These are phyloP conservation scores for Knufia fluminis DNA, from an alignment of 2,329 filamentous ascomycete genomes.

Conservation along the genomic window DNA sequence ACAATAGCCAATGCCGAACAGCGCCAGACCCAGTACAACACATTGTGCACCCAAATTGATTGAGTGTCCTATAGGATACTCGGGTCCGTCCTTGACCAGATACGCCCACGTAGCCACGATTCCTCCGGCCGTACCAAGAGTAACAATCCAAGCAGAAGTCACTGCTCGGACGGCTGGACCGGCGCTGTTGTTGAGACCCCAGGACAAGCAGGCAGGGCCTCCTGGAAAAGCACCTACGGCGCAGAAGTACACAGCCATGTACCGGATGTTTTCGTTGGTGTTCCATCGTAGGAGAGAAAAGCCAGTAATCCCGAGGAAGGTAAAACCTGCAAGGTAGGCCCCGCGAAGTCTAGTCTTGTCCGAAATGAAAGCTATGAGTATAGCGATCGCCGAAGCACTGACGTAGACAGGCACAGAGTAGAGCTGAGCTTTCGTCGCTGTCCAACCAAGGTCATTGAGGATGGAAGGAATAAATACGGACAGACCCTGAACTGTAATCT, in stretches of 20 bases:
- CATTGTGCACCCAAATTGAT: conserved; percentile 36
- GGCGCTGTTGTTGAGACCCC: conserved; percentile 60
- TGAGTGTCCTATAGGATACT: conserved; percentile 44
- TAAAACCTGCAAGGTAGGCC: conserved; percentile 48
- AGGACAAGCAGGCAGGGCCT: conserved; percentile 81
- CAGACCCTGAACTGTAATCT: conserved; percentile 56
- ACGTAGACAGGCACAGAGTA: conserved; percentile 64
- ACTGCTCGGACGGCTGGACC: conserved; percentile 63
- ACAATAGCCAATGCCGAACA: conserved; percentile 19
- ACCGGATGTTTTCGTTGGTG: conserved; percentile 54
- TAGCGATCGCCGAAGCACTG: conserved; percentile 54
- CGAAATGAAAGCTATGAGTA: conserved; percentile 53
- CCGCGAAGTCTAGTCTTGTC: conserved; percentile 58
- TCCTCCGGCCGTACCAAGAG: conserved; percentile 68
- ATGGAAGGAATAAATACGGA: conserved; percentile 58
- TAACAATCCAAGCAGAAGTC: conserved; percentile 67
- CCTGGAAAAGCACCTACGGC: conserved; percentile 72
- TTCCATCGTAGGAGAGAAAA: conserved; percentile 54
- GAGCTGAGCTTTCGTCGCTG: conserved; percentile 58
- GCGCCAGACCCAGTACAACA: conserved; percentile 13
- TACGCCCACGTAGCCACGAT: conserved; percentile 57
- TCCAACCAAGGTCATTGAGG: conserved; percentile 58
- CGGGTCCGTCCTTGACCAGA: conserved; percentile 34
- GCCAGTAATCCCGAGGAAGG: conserved; percentile 50
- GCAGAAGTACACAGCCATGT: conserved; percentile 72